Evolutionary conservation across 345 rosid genomes (phyloP).

Genomic region (Barbarea vulgaris): DNA sequence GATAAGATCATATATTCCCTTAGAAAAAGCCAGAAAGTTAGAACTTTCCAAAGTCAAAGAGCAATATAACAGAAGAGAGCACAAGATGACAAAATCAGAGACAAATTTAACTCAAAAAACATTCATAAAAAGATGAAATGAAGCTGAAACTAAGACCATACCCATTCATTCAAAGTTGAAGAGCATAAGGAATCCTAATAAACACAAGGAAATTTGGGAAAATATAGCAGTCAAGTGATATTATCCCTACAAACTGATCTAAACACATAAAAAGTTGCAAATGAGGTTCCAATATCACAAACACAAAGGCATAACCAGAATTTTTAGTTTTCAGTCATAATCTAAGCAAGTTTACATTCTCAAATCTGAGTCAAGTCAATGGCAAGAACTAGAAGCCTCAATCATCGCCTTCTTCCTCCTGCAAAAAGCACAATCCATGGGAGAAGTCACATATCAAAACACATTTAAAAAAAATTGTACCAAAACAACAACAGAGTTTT

Average conservation of each 20-base stretch:
- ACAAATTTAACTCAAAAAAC: not conserved
- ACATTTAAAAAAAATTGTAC: not conserved
- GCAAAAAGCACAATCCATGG: slow-evolving; percentile 9
- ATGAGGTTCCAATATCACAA: slow-evolving; percentile 27
- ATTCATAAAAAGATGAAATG: not conserved
- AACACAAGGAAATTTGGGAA: not conserved
- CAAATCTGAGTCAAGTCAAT: slow-evolving; percentile 42
- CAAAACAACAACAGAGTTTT: not conserved
- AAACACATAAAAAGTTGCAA: slow-evolving; percentile 15
- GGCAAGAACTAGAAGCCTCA: slow-evolving; percentile 29
- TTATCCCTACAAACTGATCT: slow-evolving; percentile 30
- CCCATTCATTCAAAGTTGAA: not conserved
- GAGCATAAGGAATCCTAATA: not conserved
- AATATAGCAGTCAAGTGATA: slow-evolving; percentile 26
- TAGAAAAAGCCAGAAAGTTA: not conserved
- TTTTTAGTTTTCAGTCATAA: slow-evolving; percentile 25
- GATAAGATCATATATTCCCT: not conserved
- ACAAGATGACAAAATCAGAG: slow-evolving; percentile 21
- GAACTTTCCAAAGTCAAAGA: not conserved
- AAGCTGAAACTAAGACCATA: not conserved
- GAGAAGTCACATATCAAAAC: not conserved
- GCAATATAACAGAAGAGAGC: not conserved
- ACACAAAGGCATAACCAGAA: slow-evolving; percentile 33
- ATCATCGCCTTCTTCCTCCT: slow-evolving; percentile 70
- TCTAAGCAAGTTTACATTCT: slow-evolving; percentile 36